Conservation (phyloP, 2,329 filamentous ascomycete genomes). For the Colletotrichum brevisporum region DNA sequence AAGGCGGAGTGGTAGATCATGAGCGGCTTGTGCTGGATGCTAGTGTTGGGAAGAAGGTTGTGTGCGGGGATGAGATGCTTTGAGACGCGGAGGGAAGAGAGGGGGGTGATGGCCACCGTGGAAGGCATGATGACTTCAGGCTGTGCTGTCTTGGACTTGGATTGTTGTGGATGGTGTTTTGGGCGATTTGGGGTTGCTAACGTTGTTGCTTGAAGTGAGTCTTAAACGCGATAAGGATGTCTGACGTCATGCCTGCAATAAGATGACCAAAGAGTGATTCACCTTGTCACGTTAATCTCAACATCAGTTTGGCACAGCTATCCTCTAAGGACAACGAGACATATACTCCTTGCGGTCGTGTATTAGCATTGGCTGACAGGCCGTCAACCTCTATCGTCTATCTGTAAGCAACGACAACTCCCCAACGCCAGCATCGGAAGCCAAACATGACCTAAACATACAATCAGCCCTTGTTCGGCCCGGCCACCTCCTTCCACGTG, state of each 20-base stretch:
- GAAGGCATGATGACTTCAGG: not conserved
- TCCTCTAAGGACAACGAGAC: no score
- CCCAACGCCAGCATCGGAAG: not conserved
- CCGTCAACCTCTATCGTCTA: no score
- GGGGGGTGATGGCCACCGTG: slow-evolving; percentile 45
- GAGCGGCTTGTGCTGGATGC: slow-evolving; percentile 73
- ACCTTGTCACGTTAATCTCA: no score
- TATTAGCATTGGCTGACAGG: no score
- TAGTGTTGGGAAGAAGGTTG: slow-evolving; percentile 73
- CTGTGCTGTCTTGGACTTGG: not conserved
- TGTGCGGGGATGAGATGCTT: slow-evolving; percentile 72
- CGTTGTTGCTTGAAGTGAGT: not conserved
- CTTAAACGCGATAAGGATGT: not conserved
- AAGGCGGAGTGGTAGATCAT: slow-evolving; percentile 77
- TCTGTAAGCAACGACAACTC: no score
- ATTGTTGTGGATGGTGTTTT: not conserved
- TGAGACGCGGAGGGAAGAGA: slow-evolving; percentile 68
- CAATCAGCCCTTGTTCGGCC: not conserved
- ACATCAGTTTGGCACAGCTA: no score
- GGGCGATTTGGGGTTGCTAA: not conserved
- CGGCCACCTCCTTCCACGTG: slow-evolving; percentile 44
- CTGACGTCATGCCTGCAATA: slow-evolving; percentile 7
- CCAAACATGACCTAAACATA: not conserved
- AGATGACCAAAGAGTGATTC: not conserved
- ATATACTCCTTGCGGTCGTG: no score